Evolutionary conservation across 2,329 filamentous ascomycete genomes (phyloP).

Genomic region (Colletotrichum sp.): DNA sequence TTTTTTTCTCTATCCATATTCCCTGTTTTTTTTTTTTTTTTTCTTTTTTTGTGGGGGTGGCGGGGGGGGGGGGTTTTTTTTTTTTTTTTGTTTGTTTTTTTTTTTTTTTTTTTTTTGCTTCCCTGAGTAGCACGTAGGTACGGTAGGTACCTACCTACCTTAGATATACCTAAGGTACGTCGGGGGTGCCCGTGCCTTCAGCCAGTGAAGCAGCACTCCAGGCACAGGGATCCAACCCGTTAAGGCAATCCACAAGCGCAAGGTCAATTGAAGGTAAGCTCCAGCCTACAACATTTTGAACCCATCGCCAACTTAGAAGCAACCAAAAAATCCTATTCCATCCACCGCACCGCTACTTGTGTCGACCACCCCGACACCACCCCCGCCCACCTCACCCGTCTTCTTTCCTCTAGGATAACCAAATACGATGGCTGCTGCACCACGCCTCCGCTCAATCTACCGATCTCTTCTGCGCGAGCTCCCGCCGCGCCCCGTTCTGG

Average conservation of each 20-base stretch:
- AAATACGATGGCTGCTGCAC: conserved; percentile 35
- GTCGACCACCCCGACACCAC: not conserved
- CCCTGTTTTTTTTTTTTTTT: too few relatives aligned
- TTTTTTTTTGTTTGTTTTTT: not conserved
- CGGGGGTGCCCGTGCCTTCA: not conserved
- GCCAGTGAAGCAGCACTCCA: not conserved
- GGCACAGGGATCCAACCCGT: not conserved
- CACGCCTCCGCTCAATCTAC: conserved; percentile 76
- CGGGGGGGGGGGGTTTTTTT: too few relatives aligned
- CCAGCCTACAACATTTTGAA: not conserved
- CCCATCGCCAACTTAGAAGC: not conserved
- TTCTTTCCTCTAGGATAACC: not conserved
- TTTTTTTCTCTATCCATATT: too few relatives aligned
- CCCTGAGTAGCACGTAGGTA: not conserved
- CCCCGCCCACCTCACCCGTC: not conserved
- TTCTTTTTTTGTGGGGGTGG: too few relatives aligned
- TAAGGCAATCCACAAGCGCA: not conserved
- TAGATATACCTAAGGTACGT: too few relatives aligned
- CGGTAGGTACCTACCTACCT: not conserved
- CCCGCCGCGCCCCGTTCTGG: conserved; percentile 69
- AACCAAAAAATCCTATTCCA: not conserved
- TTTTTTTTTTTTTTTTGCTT: not conserved
- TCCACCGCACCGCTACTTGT: not conserved
- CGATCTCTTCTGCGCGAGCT: conserved; percentile 88
- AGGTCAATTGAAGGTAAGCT: not conserved